These are phyloP conservation scores for Cryptomeria japonica DNA, from an alignment of 75 land plant genomes.

Conservation along the genomic window DNA sequence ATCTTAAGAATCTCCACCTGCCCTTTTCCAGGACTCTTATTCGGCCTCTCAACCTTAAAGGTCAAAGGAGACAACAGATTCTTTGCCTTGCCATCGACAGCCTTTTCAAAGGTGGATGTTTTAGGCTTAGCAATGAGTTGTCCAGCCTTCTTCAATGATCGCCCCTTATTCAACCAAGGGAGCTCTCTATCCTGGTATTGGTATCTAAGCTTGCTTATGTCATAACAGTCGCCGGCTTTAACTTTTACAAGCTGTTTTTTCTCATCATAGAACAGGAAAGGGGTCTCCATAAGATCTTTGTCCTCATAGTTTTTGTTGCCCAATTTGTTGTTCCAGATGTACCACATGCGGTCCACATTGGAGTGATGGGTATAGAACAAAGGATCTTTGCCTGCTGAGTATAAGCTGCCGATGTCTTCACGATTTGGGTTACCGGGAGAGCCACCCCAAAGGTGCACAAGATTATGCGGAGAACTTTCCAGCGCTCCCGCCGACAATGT, in stretches of 20 bases:
- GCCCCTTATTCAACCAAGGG: conserved; percentile 16
- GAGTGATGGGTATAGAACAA: background rate
- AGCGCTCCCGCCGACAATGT: no score
- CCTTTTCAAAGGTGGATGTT: background rate
- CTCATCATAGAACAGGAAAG: conserved; percentile 56
- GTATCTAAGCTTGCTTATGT: conserved; percentile 26
- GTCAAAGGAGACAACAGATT: no score
- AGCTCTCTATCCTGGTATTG: conserved; percentile 23
- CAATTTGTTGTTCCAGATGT: background rate
- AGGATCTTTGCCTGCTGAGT: no score
- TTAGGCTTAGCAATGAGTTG: background rate
- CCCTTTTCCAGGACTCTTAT: no score
- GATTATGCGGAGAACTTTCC: no score
- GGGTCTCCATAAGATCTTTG: conserved; percentile 22
- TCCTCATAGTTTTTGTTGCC: background rate
- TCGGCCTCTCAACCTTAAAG: no score
- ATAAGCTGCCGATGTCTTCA: no score
- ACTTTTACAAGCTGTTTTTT: conserved; percentile 22
- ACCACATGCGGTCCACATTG: background rate
- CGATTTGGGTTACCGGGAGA: no score
- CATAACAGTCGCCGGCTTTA: conserved; percentile 26
- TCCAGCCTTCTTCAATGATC: background rate
- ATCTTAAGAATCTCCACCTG: no score
- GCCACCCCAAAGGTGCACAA: no score
- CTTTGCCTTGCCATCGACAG: background rate